phyloP scores from a whole-genome alignment of 768 basidiomycete species.

The Lentinula sp. region DNA sequence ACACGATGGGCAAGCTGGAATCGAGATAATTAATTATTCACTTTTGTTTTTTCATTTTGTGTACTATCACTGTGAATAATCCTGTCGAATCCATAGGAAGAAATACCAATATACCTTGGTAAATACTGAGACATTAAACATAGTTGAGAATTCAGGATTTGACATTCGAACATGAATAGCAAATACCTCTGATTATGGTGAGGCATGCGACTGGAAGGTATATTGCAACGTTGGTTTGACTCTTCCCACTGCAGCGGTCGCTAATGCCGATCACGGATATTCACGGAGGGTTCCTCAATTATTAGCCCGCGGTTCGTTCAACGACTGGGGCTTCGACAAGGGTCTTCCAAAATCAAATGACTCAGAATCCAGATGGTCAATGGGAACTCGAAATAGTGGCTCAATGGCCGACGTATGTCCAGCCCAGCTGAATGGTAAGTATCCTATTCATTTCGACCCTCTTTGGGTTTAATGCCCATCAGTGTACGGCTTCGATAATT shows the following conservation, averaged over 20 bases:
- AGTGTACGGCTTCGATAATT: constrained; percentile 42
- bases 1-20: too few species aligned
- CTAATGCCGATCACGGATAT: constrained; percentile 68
- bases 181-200: constrained; percentile 11
- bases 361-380: constrained; percentile 49
- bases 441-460: constrained; percentile 29
- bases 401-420: constrained; percentile 83
- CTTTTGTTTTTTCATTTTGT: too few species aligned
- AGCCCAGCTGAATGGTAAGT: constrained; percentile 81
- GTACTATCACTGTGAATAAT: too few species aligned
- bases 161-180: too few species aligned
- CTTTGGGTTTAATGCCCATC: not conserved
- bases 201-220: too few species aligned
- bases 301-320: constrained; percentile 84
- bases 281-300: constrained; percentile 81
- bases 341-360: constrained; percentile 69
- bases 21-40: too few species aligned
- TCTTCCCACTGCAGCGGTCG: constrained; percentile 53
- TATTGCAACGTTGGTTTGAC: too few species aligned
- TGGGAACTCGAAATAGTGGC: constrained; percentile 92
- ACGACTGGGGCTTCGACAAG: constrained; percentile 86
- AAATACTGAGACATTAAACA: too few species aligned
- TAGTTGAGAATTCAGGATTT: too few species aligned
- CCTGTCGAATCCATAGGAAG: too few species aligned
- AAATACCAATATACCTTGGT: too few species aligned